Conservation (phyloP, 352 stramenopile genomes). For the Globisporangium acanthophoron region DNA sequence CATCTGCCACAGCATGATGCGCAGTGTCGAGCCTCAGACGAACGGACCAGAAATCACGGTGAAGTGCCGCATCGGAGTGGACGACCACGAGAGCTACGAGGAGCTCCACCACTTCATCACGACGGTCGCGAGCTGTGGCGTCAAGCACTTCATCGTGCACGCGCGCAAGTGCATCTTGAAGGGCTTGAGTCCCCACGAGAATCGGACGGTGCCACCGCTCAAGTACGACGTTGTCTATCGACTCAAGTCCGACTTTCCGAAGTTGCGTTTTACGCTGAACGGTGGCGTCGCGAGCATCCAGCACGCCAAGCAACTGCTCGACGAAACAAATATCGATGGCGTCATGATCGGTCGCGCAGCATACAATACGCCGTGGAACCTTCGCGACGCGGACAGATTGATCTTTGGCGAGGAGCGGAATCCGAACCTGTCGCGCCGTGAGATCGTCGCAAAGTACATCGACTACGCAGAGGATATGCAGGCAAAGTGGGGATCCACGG, state of each 20-base stretch:
- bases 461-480: constrained; percentile 84
- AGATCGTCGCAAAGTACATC: constrained; percentile 81
- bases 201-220: constrained; percentile 96
- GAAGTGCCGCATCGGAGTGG: constrained; percentile 98
- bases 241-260: constrained; percentile 94
- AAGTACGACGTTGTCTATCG: constrained; percentile 94
- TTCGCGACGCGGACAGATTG: constrained; percentile 77
- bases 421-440: constrained; percentile 77
- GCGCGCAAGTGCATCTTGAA: constrained; percentile 97
- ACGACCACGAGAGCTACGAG: constrained; percentile 92
- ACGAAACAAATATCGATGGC: constrained; percentile 69
- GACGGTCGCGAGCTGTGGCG: constrained; percentile 83
- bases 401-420: constrained; percentile 73
- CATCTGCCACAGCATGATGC: constrained; percentile 87
- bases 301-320: constrained; percentile 86
- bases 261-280: constrained; percentile 98
- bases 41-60: constrained; percentile 86
- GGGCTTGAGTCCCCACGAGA: constrained; percentile 94
- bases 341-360: constrained; percentile 90
- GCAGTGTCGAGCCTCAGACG: constrained; percentile 26
- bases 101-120: constrained; percentile 92
- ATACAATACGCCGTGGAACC: constrained; percentile 88
- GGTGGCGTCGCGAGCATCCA: constrained; percentile 93
- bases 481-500: constrained; percentile 52
- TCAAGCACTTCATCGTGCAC: constrained; percentile 97